Conservation (phyloP, 345 rosid genomes). For the Hypericum perforatum region DNA sequence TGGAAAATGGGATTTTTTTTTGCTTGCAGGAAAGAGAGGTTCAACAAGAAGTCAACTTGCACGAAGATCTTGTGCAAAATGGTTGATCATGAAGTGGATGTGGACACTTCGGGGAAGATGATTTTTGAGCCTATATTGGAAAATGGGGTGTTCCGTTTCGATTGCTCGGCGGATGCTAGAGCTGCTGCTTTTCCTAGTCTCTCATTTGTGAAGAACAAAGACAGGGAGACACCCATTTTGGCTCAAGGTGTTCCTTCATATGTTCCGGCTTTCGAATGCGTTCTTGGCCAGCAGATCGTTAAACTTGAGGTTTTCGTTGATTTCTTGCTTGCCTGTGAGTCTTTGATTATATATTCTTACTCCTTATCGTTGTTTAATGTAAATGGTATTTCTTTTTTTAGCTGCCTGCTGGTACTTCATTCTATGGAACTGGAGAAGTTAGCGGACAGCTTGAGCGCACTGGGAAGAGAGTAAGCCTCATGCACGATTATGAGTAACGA, state of each 20-base stretch:
- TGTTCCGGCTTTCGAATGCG: constrained; percentile 36
- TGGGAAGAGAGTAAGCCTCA: constrained; percentile 61
- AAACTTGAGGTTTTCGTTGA: constrained; percentile 41
- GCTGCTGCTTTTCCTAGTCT: constrained; percentile 56
- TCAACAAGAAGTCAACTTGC: constrained; percentile 2
- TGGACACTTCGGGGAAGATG: constrained; percentile 36
- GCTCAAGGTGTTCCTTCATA: constrained; percentile 36
- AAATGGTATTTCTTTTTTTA: constrained; percentile 20
- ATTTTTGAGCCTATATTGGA: constrained; percentile 63
- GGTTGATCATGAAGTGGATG: constrained; percentile 26
- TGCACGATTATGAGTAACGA: not conserved
- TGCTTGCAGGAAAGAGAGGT: constrained; percentile 32
- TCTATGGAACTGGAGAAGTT: constrained; percentile 96
- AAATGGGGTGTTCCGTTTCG: constrained; percentile 68
- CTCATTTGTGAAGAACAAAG: constrained; percentile 45
- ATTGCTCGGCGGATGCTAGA: constrained; percentile 46
- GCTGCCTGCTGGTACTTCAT: constrained; percentile 73
- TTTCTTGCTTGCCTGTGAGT: not conserved
- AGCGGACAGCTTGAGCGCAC: constrained; percentile 91
- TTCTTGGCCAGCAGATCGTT: constrained; percentile 51
- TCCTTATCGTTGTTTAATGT: not conserved
- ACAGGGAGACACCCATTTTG: constrained; percentile 41
- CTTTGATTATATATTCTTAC: not conserved
- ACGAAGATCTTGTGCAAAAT: constrained; percentile 23
- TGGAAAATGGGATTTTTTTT: not conserved